Conservation (phyloP, 2,329 filamentous ascomycete genomes). For the Fusarium sacchari region DNA sequence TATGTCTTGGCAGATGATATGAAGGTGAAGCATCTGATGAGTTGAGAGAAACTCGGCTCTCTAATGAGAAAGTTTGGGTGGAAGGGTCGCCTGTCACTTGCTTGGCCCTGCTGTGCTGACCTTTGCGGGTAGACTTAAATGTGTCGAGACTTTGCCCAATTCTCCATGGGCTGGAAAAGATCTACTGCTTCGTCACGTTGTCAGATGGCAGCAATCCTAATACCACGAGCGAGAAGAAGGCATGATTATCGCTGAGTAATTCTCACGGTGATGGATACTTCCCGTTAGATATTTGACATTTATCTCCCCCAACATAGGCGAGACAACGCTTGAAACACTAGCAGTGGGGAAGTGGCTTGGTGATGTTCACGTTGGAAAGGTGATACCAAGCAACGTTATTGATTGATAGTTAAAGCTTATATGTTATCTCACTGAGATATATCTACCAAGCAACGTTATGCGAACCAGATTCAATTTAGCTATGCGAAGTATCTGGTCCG, state of each 20-base stretch:
- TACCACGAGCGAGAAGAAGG: no score
- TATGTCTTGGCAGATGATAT: not conserved
- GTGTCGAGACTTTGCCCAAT: no score
- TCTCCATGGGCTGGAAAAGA: accelerated
- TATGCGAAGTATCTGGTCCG: not conserved
- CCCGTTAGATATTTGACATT: no score
- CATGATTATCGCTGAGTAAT: no score
- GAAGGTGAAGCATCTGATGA: not conserved
- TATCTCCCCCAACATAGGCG: no score
- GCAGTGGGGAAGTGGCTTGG: no score
- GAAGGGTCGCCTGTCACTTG: accelerated
- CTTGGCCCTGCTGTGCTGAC: not conserved
- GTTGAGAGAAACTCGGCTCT: not conserved
- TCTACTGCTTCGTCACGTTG: not conserved
- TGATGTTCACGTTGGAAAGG: not conserved
- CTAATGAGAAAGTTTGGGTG: not conserved
- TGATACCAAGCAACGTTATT: not conserved
- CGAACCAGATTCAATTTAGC: not conserved
- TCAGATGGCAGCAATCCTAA: no score
- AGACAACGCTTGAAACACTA: no score
- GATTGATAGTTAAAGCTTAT: no score
- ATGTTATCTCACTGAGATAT: no score
- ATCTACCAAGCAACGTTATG: not conserved
- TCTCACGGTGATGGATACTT: no score
- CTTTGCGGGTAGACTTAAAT: no score